A percentile compares a stretch with the other conserved stretches of the same genome.
phyloP scores from a whole-genome alignment of 768 basidiomycete genomes.

The Pholiota molesta region DNA sequence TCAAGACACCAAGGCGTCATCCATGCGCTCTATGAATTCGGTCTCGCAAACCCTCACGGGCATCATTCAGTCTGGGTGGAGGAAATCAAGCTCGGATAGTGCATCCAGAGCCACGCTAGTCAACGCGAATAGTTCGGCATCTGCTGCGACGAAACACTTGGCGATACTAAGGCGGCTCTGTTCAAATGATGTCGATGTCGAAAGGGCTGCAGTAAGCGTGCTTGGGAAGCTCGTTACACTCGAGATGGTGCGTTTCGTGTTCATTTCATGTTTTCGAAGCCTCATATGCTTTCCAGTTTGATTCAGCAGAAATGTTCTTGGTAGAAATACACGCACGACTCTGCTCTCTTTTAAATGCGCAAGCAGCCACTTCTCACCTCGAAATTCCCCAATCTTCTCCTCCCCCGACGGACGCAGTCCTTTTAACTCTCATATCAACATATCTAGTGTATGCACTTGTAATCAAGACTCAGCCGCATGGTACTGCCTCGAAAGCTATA shows the following conservation, averaged over 20 bases:
- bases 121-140: constrained; percentile 37
- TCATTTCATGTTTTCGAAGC: constrained; percentile 4
- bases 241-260: constrained; percentile 63
- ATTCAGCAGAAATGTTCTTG: constrained; percentile 49
- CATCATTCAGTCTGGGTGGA: constrained; percentile 64
- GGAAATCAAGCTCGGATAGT: constrained; percentile 33
- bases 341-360: constrained; percentile 31
- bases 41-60: constrained; percentile 60
- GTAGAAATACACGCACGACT: constrained; percentile 49
- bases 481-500: constrained; percentile 8
- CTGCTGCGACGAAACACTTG: constrained; percentile 49
- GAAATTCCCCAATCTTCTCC: constrained; percentile 45
- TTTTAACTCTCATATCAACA: constrained; percentile 60
- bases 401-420: constrained; percentile 28
- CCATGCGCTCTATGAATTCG: constrained; percentile 69
- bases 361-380: constrained; percentile 28
- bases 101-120: constrained; percentile 31
- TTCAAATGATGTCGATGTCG: constrained; percentile 62
- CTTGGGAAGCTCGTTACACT: constrained; percentile 67
- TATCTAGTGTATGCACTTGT: constrained; percentile 60
- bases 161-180: constrained; percentile 45
- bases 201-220: constrained; percentile 71
- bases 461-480: constrained; percentile 16
- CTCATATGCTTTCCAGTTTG: constrained; percentile 45
- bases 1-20: constrained; percentile 32